Evolutionary conservation across 2,329 filamentous ascomycete genomes (phyloP), one percentile per base, ranked within the genome.

Genomic region (Microsporum canis): DNA sequence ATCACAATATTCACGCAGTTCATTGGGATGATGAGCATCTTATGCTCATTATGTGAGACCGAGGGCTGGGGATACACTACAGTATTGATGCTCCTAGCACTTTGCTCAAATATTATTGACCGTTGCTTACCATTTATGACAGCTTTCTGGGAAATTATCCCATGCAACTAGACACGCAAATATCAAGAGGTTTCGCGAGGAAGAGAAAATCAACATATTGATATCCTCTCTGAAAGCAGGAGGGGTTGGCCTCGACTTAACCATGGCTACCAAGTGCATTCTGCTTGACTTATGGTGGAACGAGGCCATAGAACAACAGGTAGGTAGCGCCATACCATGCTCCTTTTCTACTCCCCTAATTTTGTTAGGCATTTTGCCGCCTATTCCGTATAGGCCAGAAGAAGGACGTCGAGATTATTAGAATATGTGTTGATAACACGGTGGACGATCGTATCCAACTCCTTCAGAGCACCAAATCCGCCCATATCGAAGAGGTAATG

Each of bases 301-400:
- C 61, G 71, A 71, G 0, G 75, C 79, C 0, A 70, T 77, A 0
- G 85, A 89, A 65, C 74, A 83, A n/a, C 87, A 89, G 66, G 85
- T 68, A 66, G 33, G 60, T 6, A 17, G 17, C 7, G 82, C 0
- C 10, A 79, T 79, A 43, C 74, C 7, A 29, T 17, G 34, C 39
- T 17, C 8, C 7, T 59, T 31, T 59, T 47, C 1, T 66, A 65
- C 34, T 61, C 62, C 34, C 12, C 43, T 34, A 59, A 58, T 63
- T 64, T 47, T 23, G 8, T 56, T 70, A 71, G 69, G 78, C 78
- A 0, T 83, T 82, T 67, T 80, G 78, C 1, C 80, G 88, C 0
- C 81, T 89, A 0, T 82, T 81, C 65, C 79, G 88, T 3, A 83
- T 85, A 1, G 86, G 86, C 0, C 88, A 92, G 64, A 63, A 68